A percentile compares a stretch with the other conserved stretches of the same genome.
Conservation (phyloP, 2,329 filamentous ascomycete genomes). For the Microcyclosporella mali region DNA sequence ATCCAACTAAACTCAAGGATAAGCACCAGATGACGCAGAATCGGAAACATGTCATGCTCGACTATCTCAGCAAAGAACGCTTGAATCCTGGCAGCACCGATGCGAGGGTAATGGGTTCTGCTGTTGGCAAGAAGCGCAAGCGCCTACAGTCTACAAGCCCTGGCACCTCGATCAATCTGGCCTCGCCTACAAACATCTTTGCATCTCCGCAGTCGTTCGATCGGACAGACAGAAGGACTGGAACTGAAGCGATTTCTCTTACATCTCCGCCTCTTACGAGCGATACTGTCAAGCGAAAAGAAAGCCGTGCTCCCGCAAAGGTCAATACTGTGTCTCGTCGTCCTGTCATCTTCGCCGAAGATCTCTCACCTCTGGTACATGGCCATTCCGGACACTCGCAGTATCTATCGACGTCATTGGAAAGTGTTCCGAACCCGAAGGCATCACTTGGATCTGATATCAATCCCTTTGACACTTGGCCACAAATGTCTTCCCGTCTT, state of each 20-base stretch:
- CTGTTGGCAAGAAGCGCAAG: constrained; percentile 13
- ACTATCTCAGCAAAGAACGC: constrained; percentile 28
- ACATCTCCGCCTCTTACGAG: too few relatives aligned
- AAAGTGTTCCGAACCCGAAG: constrained; percentile 15
- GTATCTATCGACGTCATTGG: constrained; percentile 9
- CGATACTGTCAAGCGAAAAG: too few relatives aligned
- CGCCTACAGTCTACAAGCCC: constrained; percentile 1
- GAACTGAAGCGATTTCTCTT: too few relatives aligned
- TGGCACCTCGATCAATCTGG: constrained; percentile 1
- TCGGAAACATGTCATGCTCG: constrained; percentile 29
- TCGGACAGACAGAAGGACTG: too few relatives aligned
- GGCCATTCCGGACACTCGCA: constrained; percentile 14
- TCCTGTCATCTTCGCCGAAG: constrained; percentile 11
- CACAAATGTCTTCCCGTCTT: constrained; percentile 11
- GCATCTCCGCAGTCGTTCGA: not conserved
- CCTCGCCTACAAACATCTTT: constrained; percentile 2
- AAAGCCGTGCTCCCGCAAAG: too few relatives aligned
- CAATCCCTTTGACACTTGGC: constrained; percentile 23
- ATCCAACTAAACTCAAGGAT: constrained; percentile 26
- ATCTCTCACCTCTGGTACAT: constrained; percentile 10
- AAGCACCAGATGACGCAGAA: constrained; percentile 25
- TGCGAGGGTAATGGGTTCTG: constrained; percentile 14
- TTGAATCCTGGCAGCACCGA: constrained; percentile 23
- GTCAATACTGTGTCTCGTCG: not conserved
- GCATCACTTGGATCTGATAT: constrained; percentile 11